These are phyloP conservation scores for Apiospora aurea DNA, from an alignment of 2,329 filamentous ascomycete genomes.

Conservation along the genomic window DNA sequence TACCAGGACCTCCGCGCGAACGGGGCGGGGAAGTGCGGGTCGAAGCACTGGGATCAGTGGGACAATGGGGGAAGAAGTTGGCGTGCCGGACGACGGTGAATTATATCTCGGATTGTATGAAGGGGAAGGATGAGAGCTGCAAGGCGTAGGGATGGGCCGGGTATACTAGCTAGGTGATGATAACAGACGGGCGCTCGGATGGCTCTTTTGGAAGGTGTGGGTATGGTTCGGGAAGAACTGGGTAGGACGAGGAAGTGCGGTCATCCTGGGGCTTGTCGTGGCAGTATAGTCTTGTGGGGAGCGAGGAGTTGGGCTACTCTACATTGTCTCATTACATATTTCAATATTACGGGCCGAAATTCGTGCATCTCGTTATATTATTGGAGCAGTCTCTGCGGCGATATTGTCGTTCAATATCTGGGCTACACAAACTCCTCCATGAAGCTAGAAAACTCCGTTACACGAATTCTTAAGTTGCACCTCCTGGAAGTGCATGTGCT, in stretches of 20 bases:
- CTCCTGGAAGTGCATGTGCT: no score
- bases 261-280: no score
- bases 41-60: constrained; percentile 26
- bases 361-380: no score
- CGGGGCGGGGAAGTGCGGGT: constrained; percentile 27
- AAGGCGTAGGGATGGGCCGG: background rate
- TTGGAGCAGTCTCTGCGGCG: no score
- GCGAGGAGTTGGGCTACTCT: background rate
- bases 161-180: background rate
- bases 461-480: no score
- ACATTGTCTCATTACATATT: background rate
- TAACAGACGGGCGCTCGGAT: background rate
- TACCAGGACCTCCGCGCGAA: constrained; percentile 30
- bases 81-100: constrained; percentile 28
- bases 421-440: no score
- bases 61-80: constrained; percentile 14
- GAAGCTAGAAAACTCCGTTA: no score
- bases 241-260: background rate
- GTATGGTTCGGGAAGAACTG: background rate
- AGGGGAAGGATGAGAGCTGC: constrained; percentile 1
- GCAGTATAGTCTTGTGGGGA: background rate
- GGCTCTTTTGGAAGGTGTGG: background rate
- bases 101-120: constrained; percentile 12
- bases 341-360: background rate
- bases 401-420: no score